These are phyloP conservation scores for Beauveria asiatica DNA, from an alignment of 2,329 filamentous ascomycete species.

Conservation along the genomic window DNA sequence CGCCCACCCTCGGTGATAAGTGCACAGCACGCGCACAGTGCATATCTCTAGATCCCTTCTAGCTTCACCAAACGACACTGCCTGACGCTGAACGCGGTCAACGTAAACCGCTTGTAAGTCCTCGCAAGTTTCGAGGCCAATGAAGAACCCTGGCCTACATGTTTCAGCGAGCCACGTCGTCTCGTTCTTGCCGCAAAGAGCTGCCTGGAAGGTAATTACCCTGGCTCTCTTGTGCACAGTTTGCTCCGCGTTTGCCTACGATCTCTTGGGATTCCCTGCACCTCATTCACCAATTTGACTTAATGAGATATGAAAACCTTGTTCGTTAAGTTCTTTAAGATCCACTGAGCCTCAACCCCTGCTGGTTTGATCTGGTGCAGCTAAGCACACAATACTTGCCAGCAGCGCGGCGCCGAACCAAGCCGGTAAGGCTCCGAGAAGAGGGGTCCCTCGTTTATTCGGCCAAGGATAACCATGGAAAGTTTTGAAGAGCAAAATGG, in stretches of 20 bases:
- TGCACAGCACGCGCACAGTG: background rate
- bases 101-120: no score
- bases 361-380: background rate
- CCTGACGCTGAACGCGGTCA: background rate
- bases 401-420: background rate
- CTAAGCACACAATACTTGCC: background rate
- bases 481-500: background rate
- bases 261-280: no score
- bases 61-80: background rate
- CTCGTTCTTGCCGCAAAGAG: background rate
- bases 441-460: conserved; percentile 3
- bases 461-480: background rate
- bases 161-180: background rate
- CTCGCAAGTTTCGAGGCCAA: no score
- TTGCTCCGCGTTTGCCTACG: no score
- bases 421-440: conserved; percentile 3
- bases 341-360: background rate
- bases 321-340: background rate
- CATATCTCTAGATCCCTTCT: background rate
- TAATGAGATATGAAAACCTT: background rate
- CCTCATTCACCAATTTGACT: background rate
- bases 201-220: background rate
- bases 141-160: background rate
- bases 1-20: background rate
- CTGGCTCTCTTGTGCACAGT: no score